Base-by-base conservation (phyloP, 1,139 yeast genomes). In the Saccharomycopsis phalli region DNA sequence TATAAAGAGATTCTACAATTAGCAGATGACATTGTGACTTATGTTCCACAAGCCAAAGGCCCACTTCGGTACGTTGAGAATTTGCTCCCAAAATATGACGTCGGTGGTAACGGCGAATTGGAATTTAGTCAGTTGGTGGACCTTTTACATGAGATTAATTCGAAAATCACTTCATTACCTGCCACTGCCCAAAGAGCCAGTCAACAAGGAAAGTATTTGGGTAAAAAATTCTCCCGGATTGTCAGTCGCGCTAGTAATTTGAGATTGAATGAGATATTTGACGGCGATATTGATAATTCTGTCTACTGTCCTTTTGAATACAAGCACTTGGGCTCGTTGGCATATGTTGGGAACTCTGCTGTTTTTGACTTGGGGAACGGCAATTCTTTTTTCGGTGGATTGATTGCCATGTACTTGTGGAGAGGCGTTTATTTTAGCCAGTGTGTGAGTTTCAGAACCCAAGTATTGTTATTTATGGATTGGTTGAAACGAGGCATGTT, bases 181-280 rank as follows among this genome's bases (percentile, higher is more conserved):
- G 96, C 97, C 50, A 88, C 96, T 44, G 97, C 95, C 36, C 96
- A 88, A 69, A 96, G 87, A 46, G 97, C 97, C 33, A 79, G 84
- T 66, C 96, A 88, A 67, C 91, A 87, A 63, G 96, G 95, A 55
- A 69, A 70, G 48, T 88, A 76, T 63, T 73, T 88, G 53, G 93
- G 91, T 37, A 67, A 69, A 32, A 73, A 76, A 50, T 80, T 88
- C 61, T 74, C 73, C 61, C 75, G 70, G 54, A 65, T 81, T 51
- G 81, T 86, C 55, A 73, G 75, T 51, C 71, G 82, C 45, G 87
- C 63, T 52, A 55, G 57, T 23, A 49, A 55, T 22, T 59, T 56
- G 30, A 52, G 54, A 44, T 54, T 61, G 17, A 50, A 50, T 25
- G 52, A 51, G 29, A 60, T 55, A 41, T 44, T 57, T 37, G 54